Evolutionary conservation across 495 filamentous ascomycete genomes (phyloP), one percentile per base, ranked within the genome.

Genomic region (Penicillium herquei): DNA sequence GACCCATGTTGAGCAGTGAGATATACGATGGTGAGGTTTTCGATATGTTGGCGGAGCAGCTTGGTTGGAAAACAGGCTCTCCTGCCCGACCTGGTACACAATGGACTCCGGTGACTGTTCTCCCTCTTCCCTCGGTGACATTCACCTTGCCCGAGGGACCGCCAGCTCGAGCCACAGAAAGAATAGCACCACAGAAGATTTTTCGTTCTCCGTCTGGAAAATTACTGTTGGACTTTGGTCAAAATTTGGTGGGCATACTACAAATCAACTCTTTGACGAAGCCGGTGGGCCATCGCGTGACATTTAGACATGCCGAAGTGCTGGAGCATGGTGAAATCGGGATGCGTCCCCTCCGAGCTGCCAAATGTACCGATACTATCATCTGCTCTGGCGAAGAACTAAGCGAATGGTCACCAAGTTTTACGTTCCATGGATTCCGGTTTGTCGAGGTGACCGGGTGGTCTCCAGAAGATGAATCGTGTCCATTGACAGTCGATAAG

Each of bases 381-480:
- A 72, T 70, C 3, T 64, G 34, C 8, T 43, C 52, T 11, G 58
- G 54, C 0, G 9, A 56, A 13, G 57, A 64, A 16, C 52, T 61
- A 16, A 44, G 21, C 6, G 62, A 63, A 2, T 72, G 69, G 49
- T 61, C 55, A 65, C 71, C 14, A 63, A 77, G 14, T 14, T 83
- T 77, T 60, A 83, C 81, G 3, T 84, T 78, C 44, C 80, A 84
- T 49, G 81, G 81, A 0, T 84, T 83, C 45, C 73, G 81, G 10
- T 84, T 77, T 47, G 78, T 75, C 12, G 70, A 79, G 58, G 63
- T 84, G 6, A 70, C 76, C 7, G 68, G 69, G 2, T 84, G 81
- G 81, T 31, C 56, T 7, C 41, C 55, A 44, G 39, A 60, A 61
- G 18, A 60, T 39, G 30, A 51, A 33, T 6, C 7, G 6, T 44